phyloP scores from a whole-genome alignment of 345 rosid species.

The Salix udensis region DNA sequence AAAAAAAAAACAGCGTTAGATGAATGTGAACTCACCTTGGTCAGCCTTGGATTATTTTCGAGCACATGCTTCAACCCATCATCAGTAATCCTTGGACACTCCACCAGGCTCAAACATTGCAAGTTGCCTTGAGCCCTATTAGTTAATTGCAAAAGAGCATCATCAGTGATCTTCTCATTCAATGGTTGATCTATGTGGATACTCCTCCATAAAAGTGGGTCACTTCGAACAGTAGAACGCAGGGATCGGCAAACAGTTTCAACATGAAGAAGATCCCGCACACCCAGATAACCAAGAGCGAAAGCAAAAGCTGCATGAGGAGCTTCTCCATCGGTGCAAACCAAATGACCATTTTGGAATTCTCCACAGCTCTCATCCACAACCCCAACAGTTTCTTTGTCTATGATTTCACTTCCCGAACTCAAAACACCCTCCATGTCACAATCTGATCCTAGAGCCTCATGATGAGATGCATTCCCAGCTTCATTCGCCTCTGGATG shows the following conservation, averaged over 20 bases:
- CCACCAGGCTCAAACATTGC: constrained; percentile 74
- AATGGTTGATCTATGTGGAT: constrained; percentile 72
- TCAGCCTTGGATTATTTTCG: constrained; percentile 55
- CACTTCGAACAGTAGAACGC: constrained; percentile 46
- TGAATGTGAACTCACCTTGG: constrained; percentile 48
- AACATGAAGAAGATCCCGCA: constrained; percentile 66
- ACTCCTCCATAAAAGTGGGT: constrained; percentile 68
- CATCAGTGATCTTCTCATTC: constrained; percentile 86
- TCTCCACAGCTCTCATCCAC: constrained; percentile 21
- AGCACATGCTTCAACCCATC: constrained; percentile 58
- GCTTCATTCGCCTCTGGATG: constrained; percentile 24
- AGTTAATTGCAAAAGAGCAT: constrained; percentile 59
- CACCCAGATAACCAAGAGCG: constrained; percentile 58
- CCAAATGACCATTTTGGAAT: constrained; percentile 20
- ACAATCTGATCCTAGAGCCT: constrained; percentile 25
- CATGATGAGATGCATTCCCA: constrained; percentile 17
- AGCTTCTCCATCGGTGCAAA: constrained; percentile 27
- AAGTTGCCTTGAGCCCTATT: constrained; percentile 73
- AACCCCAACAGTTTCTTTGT: constrained; percentile 2
- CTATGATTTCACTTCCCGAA: constrained; percentile 19
- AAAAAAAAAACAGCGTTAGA: background rate
- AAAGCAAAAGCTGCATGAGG: constrained; percentile 58
- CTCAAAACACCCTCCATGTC: constrained; percentile 36
- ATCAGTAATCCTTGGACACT: constrained; percentile 71
- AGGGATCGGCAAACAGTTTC: constrained; percentile 68